Base-by-base conservation (phyloP, 306 rosid species). In the Malus sylvestris region DNA sequence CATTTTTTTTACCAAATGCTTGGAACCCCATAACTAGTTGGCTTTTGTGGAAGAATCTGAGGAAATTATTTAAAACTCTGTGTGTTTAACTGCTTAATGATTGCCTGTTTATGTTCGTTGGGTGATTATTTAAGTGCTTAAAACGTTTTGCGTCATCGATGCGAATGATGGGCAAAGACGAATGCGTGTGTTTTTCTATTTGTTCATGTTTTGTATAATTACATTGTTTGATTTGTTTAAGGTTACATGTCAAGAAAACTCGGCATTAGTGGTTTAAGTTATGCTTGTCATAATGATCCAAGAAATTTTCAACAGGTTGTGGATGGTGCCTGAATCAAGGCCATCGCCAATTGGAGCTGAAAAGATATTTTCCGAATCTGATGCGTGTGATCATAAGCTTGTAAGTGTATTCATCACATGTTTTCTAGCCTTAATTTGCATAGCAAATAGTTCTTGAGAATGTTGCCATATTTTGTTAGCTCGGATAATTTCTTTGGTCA, bases 321-420 rank as follows among this genome's bases (percentile, higher is more conserved):
- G 89, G 93, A 84, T 73, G 51, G 60, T 86, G 78, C 87, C 91
- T 61, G 91, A 85, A 78, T 70, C 87, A 76, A 82, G 84, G 83
- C 78, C 86, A 29, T 80, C 83, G 76, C 67, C 74, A 72, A 66
- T 68, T 44, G 87, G 85, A 69, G 68, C 81, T 73, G 81, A 87
- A 74, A 73, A 18, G 27, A 83, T 74, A 71, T 78, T 72, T 14
- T 69, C 85, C 61, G 73, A 78, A 68, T 64, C 89, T 11, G 86
- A 82, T 27, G 85, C 64, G 68, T 89, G 85, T 81, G 82, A 81
- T 82, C 85, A 79, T 30, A 71, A 94, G 49, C 70, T 85, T 78
- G 96, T 93, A 88, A 87, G 96, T 87, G 23, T 58, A 38, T 74
- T 58, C 12, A 45, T 61, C 64, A 8, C 14, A 72, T 61, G 74